Base-by-base conservation (phyloP, 2,329 filamentous ascomycete species). In the Cladosporium sp. region DNA sequence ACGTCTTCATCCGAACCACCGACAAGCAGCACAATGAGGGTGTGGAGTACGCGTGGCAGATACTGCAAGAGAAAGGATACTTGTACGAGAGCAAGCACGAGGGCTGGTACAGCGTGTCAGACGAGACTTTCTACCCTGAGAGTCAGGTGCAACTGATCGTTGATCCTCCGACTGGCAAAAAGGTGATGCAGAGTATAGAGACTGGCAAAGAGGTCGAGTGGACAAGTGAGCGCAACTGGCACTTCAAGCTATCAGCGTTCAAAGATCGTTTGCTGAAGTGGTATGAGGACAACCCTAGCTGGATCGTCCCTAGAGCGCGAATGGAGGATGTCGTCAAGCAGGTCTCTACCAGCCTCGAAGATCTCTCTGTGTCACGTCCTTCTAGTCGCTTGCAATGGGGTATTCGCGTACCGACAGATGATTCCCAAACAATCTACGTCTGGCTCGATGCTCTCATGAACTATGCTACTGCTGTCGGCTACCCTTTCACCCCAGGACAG, bases 401-500 rank as follows among this genome's bases (percentile, higher is more conserved):
- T 3, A 91, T 99, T 65, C 88, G 84, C 7, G 95, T 97, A 29
- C 95, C 95, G 0, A 89, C 89, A 62, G 95, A 99, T 73, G 81
- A 86, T 0, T 86, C 82, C 21, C 95, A 98, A 78, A 98, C 93
- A 2, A 94, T 99, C 66, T 99, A 99, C 74, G 96, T 99, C 35
- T 99, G 95, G 95, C 85, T 99, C 0, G 96, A 99, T 79, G 95
- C 95, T 1, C 85, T 99, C 33, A 85, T 98, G 73, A 99, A 97
- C 78, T 99, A 99, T 76, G 80, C 95, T 61, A 97, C 93, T 18
- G 92, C 89, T 68, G 87, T 92, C 1, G 93, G 94, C 16, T 98
- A 96, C 75, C 92, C 92, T 37, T 92, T 90, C 87, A 79, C 87
- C 0, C 89, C 91, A 0, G 88, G 88, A 1, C 80, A 84, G 4